These are phyloP conservation scores for Cladophialophora chaetospira DNA, from an alignment of 2,329 filamentous ascomycete genomes.

Conservation along the genomic window DNA sequence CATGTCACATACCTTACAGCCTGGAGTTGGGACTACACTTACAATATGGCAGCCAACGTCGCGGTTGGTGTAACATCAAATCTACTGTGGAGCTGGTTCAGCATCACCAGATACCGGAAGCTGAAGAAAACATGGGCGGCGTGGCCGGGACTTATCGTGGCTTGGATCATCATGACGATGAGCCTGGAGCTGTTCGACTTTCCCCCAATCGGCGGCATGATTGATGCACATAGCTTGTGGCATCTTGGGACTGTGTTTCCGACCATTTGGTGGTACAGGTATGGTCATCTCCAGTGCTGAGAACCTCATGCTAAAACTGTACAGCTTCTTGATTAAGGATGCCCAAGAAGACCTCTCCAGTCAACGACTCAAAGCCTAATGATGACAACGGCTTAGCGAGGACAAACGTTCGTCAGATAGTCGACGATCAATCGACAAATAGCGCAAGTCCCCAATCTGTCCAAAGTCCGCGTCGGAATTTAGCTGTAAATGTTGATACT, in stretches of 20 bases:
- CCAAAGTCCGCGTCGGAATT: too few relatives aligned
- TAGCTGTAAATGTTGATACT: too few relatives aligned
- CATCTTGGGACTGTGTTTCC: constrained; percentile 90
- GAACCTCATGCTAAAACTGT: constrained; percentile 6
- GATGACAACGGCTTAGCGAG: not conserved
- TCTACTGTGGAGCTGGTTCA: constrained; percentile 82
- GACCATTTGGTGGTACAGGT: constrained; percentile 93
- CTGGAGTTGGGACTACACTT: constrained; percentile 90
- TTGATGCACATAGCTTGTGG: constrained; percentile 96
- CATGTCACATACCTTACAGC: constrained; percentile 85
- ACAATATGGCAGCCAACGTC: constrained; percentile 97
- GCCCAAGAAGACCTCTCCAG: constrained; percentile 77
- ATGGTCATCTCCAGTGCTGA: constrained; percentile 45
- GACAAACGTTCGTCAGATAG: not conserved
- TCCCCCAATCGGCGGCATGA: constrained; percentile 73
- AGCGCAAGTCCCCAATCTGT: too few relatives aligned
- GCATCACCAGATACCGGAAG: constrained; percentile 70
- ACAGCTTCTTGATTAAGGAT: constrained; percentile 83
- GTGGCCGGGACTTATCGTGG: constrained; percentile 88
- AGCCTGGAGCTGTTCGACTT: constrained; percentile 95
- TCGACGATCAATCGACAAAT: too few relatives aligned
- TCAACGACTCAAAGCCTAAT: constrained; percentile 69
- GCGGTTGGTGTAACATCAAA: constrained; percentile 78
- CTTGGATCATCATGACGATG: constrained; percentile 91
- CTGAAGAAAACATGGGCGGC: constrained; percentile 76